Percentiles rank a stretch among this genome's conserved stretches.
phyloP scores from a whole-genome alignment of 2,329 filamentous ascomycete genomes.

The Colletotrichum siamense region DNA sequence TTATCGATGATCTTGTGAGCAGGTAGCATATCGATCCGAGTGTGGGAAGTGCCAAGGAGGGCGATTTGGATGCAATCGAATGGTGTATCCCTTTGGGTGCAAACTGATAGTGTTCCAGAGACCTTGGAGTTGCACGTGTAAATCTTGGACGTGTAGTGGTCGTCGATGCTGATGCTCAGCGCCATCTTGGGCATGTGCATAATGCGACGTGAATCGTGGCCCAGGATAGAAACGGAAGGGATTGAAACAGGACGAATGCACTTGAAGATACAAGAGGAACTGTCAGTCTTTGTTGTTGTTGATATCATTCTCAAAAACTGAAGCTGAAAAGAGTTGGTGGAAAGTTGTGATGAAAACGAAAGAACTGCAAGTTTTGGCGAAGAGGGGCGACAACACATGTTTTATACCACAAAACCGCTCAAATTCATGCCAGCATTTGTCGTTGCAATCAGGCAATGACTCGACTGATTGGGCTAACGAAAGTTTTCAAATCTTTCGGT shows the following conservation, averaged over 20 bases:
- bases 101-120: slow-evolving; percentile 52
- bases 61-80: slow-evolving; percentile 59
- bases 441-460: neutral
- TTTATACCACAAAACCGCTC: neutral
- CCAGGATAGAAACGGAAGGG: neutral
- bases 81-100: slow-evolving; percentile 45
- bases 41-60: slow-evolving; percentile 55
- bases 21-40: slow-evolving; percentile 56
- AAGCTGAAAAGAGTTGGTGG: neutral
- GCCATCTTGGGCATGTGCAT: slow-evolving; percentile 18
- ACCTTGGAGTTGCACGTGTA: slow-evolving; percentile 60
- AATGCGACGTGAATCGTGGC: slow-evolving; percentile 25
- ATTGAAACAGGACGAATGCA: neutral
- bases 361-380: neutral
- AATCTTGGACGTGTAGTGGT: slow-evolving; percentile 59
- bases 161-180: slow-evolving; percentile 55
- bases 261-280: neutral
- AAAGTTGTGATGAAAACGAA: neutral
- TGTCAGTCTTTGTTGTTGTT: neutral
- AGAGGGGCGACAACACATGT: neutral
- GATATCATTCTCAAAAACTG: neutral
- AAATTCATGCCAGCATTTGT: neutral
- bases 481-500: neutral
- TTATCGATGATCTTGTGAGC: slow-evolving; percentile 53
- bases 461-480: neutral